Evolutionary conservation across 2,329 filamentous ascomycete genomes (phyloP), one percentile per base, ranked within the genome.

Genomic region (Cladosporium sp.): DNA sequence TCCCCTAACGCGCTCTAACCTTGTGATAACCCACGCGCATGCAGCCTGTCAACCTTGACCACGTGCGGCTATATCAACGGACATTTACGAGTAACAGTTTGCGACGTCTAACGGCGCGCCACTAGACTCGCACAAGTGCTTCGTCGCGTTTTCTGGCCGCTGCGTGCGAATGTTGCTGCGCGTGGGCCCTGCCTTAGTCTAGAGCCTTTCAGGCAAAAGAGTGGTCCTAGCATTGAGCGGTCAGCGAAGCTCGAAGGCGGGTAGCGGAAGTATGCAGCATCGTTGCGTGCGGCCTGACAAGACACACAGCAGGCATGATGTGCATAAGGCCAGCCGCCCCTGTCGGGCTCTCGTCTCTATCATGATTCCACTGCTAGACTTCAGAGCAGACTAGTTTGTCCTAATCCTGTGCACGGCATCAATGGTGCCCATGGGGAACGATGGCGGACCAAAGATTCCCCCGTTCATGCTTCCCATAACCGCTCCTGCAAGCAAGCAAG

Each of bases 181-280:
- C 42, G 34, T n/a, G 22, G 25, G 52, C 39, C 40, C 52, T 55
- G 39, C 52, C 40, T 45, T 45, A 55, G 40, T 42, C 39, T 42
- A 37, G 30, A 36, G 34, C 20, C 38, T 28, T 25, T 39, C 19
- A 37, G 20, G 34, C 20, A 39, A 42, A 39, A 49, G 25, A 56
- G 30, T 38, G 38, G 51, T 34, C 51, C 38, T 55, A 45, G 51
- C 51, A 55, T 43, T 15, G 19, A 39, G 54, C 54, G 54, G 54
- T 56, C 42, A 43, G 36, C 19, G 49, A 5, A 34, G 30, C 30
- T 34, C 30, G 30, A 34, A 11, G 30, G 11, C 7, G 30, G 30
- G 30, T 12, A 9, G 9, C 30, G 30, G 30, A 12, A 34, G 11
- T 12, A 34, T 34, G 30, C 30, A 34, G 30, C 30, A 34, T 34